Evolutionary conservation across 1,139 yeast species (phyloP), one percentile per base, ranked within the genome.

Genomic region (Kluyveromyces sp.): DNA sequence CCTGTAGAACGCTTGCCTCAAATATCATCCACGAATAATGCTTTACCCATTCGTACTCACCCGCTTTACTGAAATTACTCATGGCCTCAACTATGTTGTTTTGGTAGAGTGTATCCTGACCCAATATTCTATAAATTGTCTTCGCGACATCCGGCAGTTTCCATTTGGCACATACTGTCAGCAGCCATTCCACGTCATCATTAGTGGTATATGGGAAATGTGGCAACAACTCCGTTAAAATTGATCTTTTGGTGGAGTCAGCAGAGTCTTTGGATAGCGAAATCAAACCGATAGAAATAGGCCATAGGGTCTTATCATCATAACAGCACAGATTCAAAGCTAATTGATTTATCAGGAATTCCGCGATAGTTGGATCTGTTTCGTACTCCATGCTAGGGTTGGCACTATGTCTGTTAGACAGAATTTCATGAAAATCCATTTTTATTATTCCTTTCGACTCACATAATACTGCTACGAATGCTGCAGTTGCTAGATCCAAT

Each of bases 111-210:
- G 60, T 47, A n/a, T 59, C 52, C 33, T 56, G 59, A 39, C 64
- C 65, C 35, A 60, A 43, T 26, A 51, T 59, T 48, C 72, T 68
- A 57, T 71, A 77, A 13, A 78, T 63, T 36, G 68, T 66, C 49
- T 71, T 70, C 1, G 84, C 78, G 8, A 84, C 77, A 3, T 71
- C 63, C n/a, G 76, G 69, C 39, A 74, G 51, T 51, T 66, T 71
- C 58, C 75, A 61, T 44, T 71, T 65, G 1, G 77, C 69, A 66
- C 74, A 71, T 33, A 75, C 69, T 1, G 85, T 75, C 42, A 85
- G 66, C 26, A 83, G 77, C 94, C 94, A 84, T 58, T 84, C 94
- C 50, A 83, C 70, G 54, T 85, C 95, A 55, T 83, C 92, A 53
- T 80, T 81, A 6, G 80, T 75, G 40, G 71, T 65, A 54, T 78